Evolutionary conservation across 805 yeast species (phyloP), one percentile per base, ranked within the genome.

Genomic region (Teunomyces funiuensis): DNA sequence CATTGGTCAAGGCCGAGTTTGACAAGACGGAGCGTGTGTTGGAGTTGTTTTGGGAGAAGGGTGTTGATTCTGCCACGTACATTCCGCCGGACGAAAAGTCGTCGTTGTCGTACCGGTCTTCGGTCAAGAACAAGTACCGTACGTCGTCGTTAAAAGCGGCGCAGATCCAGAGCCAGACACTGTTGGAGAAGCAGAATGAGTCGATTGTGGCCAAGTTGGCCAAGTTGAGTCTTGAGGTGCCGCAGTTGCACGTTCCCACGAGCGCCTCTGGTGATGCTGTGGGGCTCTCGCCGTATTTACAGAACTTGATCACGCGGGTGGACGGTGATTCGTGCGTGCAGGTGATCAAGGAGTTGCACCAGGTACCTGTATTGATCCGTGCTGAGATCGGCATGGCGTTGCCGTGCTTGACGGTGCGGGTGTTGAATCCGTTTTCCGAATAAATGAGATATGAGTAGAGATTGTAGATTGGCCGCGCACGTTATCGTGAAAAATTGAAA

Each of bases 311-410:
- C 26, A 80, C 84, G 1, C 73, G 86, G 49, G 68, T 70, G 23
- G 91, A 85, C 42, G 82, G 78, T 31, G 82, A 73, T 25, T 58
- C 60, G 28, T 73, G 71, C 54, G 77, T 93, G 36, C 98, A 93
- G 69, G 95, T 87, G 55, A 82, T 91, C 39, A 74, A 77, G 47
- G 91, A 87, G 54, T 68, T 90, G 54, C 76, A 76, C 37, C 83
- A 80, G 52, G 84, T 91, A 37, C 98, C 98, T 7, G 81, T 91
- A 23, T 69, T 91, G 46, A 71, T 93, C 49, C 75, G 97, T 54
- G 88, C 97, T 0, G 98, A 90, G 60, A 80, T 89, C 39, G 97
- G 97, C 38, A 88, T 88, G 90, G 91, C 97, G 2, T 72, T 91
- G 40, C 99, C 99, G 13, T 91, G 97, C 61, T 74, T 91, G 53